Conservation (phyloP, 306 rosid genomes). For the Urtica urens region DNA sequence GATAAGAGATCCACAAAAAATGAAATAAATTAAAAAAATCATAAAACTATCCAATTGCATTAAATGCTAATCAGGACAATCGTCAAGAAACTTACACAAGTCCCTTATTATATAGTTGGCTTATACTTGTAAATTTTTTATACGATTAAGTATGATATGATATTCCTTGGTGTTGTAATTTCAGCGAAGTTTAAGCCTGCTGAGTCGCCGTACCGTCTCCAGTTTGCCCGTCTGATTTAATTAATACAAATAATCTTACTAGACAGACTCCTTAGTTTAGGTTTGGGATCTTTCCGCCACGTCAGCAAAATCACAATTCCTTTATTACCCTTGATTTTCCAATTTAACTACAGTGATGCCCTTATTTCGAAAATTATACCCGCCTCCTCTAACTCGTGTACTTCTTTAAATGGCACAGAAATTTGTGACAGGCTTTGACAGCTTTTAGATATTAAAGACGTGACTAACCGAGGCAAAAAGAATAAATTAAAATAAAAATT, state of each 20-base stretch:
- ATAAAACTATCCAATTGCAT: neutral
- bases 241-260: neutral
- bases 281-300: conserved; percentile 17
- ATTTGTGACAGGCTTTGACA: neutral
- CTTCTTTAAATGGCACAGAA: neutral
- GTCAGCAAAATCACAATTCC: neutral
- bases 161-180: conserved; percentile 29
- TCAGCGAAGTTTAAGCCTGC: conserved; percentile 49
- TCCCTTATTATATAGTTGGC: neutral
- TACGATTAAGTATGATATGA: too few relatives aligned
- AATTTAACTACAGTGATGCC: conserved; percentile 3
- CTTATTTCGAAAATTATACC: conserved; percentile 12
- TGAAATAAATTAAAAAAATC: neutral
- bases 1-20: neutral
- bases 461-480: too few relatives aligned
- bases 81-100: conserved; percentile 4
- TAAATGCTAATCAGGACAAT: neutral
- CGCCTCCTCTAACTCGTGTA: conserved; percentile 9
- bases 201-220: conserved; percentile 47
- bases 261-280: neutral
- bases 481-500: too few relatives aligned
- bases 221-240: conserved; percentile 9
- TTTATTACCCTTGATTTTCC: neutral
- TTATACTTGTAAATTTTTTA: too few relatives aligned
- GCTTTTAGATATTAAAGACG: too few relatives aligned